A percentile compares a stretch with the other conserved stretches of the same genome.
These are phyloP conservation scores for Vitis hybrid DNA, from an alignment of 177 flowering plant species.

Conservation along the genomic window DNA sequence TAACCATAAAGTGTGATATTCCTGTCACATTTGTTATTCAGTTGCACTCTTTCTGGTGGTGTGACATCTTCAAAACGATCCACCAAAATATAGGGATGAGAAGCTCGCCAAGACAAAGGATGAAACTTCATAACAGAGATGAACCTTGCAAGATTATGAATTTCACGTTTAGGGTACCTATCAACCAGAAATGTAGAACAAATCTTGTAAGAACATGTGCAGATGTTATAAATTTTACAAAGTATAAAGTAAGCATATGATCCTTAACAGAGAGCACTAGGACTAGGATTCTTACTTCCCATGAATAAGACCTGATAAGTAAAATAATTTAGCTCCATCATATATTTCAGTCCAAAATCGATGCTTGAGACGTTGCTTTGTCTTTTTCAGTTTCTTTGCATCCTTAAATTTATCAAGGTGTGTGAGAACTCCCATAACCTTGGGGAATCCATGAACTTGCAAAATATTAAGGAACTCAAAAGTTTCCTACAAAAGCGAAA, in stretches of 20 bases:
- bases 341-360: slow-evolving; percentile 97
- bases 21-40: slow-evolving; percentile 79
- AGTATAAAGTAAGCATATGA: not conserved
- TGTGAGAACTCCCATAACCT: slow-evolving; percentile 97
- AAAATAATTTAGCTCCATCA: slow-evolving; percentile 94
- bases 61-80: slow-evolving; percentile 99
- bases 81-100: slow-evolving; percentile 89
- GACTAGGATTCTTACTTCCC: slow-evolving; percentile 67
- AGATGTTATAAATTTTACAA: no score
- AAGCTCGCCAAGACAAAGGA: slow-evolving; percentile 81
- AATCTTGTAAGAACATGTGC: not conserved
- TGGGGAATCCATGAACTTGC: slow-evolving; percentile 95
- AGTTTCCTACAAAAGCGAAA: slow-evolving; percentile 66
- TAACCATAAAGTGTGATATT: slow-evolving; percentile 90
- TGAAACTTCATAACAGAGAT: slow-evolving; percentile 92
- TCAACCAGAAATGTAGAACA: slow-evolving; percentile 8
- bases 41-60: slow-evolving; percentile 72
- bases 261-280: not conserved
- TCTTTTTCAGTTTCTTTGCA: slow-evolving; percentile 82
- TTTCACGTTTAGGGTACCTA: slow-evolving; percentile 88
- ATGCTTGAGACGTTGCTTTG: slow-evolving; percentile 91
- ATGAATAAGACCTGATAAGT: slow-evolving; percentile 91
- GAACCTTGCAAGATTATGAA: slow-evolving; percentile 93
- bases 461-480: slow-evolving; percentile 95
- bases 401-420: slow-evolving; percentile 96